Base-by-base conservation (phyloP, 2,329 filamentous ascomycete species). In the Leptographium galeiforme region DNA sequence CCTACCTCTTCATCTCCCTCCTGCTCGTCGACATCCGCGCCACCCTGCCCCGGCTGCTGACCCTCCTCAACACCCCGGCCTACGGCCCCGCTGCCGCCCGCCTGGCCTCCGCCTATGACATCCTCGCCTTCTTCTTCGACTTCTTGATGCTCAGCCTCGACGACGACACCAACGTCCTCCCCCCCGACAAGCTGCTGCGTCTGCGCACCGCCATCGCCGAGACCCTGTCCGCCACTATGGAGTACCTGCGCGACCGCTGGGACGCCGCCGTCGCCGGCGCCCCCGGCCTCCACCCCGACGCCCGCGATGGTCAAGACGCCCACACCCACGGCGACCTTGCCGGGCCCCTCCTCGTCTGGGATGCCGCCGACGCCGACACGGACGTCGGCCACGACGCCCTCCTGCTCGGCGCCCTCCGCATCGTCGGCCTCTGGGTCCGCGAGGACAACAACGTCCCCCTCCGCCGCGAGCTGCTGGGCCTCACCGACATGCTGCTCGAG, bases 11-110 rank as follows among this genome's bases (percentile, higher is more conserved):
- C 54, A 65, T 85, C 53, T 83, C 77, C 58, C 73, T 85, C n/a
- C 62, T 85, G 8, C 72, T 85, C 38, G 78, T 85, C 54, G 83
- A 87, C 61, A 70, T 86, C 32, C 76, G 80, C 43, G 76, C 82
- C 13, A 79, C 79, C 1, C 71, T 81, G 30, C 82, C 84, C 1
- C 69, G 74, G 3, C 70, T 87, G 1, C 69, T 85, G 2, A 70
- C 73, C 44, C 71, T 77, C 52, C 72, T 84, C 53, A 81, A 82
- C 61, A 72, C 68, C 30, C 41, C 73, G 1, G 67, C 69, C 2
- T 85, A 86, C 60, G 63, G 67, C 2, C 60, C 64, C 16, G 72
- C 67, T 8, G 75, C 81, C 1, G 67, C 69, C 18, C 74, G 81
- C 3, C 70, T 87, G 2, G 72, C 79, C 1, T 77, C 79, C 0